Percentiles rank a stretch among this genome's conserved stretches.
Evolutionary conservation across 2,329 filamentous ascomycete genomes (phyloP).

Genomic region (Ophiosphaerella korrae): DNA sequence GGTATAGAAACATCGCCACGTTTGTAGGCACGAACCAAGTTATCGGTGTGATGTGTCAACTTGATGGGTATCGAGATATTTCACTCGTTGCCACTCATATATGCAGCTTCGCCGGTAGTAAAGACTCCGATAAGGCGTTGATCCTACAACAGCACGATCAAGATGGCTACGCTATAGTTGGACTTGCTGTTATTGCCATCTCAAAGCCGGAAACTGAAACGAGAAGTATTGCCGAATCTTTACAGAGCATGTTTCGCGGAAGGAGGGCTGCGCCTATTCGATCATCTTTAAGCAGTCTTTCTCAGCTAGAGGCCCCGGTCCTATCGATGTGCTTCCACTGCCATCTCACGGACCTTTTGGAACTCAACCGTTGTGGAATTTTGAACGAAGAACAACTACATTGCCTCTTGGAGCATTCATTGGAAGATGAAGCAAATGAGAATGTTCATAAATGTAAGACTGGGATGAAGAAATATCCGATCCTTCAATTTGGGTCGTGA

Average conservation of each 20-base stretch:
- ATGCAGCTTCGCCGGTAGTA: slow-evolving; percentile 12
- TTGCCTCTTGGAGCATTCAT: no score
- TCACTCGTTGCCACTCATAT: slow-evolving; percentile 8
- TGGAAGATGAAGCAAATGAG: no score
- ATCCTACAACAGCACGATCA: neutral
- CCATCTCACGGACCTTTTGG: slow-evolving; percentile 17
- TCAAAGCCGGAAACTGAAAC: neutral
- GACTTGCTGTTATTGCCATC: neutral
- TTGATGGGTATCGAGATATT: slow-evolving; percentile 1
- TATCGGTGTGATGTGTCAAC: slow-evolving; percentile 9
- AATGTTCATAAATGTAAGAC: no score
- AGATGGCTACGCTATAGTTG: neutral
- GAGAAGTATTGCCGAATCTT: neutral
- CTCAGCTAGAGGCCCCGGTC: neutral
- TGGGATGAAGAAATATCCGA: no score
- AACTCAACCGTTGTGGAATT: slow-evolving; percentile 16
- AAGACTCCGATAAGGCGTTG: slow-evolving; percentile 10
- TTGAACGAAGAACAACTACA: slow-evolving; percentile 10
- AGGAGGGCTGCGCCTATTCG: neutral
- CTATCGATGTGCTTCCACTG: slow-evolving; percentile 19
- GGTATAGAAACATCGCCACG: neutral
- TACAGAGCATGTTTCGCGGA: neutral
- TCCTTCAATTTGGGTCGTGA: no score
- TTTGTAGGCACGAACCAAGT: slow-evolving; percentile 16
- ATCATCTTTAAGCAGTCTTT: neutral